phyloP scores from a whole-genome alignment of 345 rosid species.

The Gossypium sturtianum region DNA sequence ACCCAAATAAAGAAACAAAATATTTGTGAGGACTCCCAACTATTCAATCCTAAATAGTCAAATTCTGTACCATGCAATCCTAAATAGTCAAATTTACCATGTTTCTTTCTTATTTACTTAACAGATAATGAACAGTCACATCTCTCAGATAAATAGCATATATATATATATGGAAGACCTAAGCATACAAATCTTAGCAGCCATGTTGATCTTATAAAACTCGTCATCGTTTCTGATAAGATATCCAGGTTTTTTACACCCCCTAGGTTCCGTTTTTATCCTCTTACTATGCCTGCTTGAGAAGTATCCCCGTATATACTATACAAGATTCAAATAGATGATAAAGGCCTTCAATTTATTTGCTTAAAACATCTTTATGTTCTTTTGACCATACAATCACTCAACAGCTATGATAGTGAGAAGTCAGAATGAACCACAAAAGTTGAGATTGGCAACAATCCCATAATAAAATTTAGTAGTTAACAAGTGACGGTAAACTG shows the following conservation, averaged over 20 bases:
- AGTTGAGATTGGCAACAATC: neutral
- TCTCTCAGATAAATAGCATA: neutral
- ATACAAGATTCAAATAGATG: neutral
- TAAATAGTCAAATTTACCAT: neutral
- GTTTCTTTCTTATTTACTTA: neutral
- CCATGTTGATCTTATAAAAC: neutral
- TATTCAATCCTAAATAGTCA: neutral
- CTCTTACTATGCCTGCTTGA: neutral
- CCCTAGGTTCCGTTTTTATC: neutral
- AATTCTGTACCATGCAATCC: neutral
- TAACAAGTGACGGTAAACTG: too few species aligned
- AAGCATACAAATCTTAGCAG: neutral
- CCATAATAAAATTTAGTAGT: neutral
- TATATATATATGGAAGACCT: neutral
- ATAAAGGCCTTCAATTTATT: neutral
- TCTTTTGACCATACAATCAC: neutral
- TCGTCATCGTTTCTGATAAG: neutral
- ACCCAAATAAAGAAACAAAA: neutral
- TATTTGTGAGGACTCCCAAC: neutral
- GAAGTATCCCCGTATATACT: neutral
- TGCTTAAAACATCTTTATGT: neutral
- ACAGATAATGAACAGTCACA: neutral
- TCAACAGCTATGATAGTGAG: neutral
- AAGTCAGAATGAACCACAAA: neutral
- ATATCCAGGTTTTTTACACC: neutral